A percentile compares a stretch with the other conserved stretches of the same genome.
Conservation (phyloP, 2,329 filamentous ascomycete species). For the Pseudocercospora cruenta region DNA sequence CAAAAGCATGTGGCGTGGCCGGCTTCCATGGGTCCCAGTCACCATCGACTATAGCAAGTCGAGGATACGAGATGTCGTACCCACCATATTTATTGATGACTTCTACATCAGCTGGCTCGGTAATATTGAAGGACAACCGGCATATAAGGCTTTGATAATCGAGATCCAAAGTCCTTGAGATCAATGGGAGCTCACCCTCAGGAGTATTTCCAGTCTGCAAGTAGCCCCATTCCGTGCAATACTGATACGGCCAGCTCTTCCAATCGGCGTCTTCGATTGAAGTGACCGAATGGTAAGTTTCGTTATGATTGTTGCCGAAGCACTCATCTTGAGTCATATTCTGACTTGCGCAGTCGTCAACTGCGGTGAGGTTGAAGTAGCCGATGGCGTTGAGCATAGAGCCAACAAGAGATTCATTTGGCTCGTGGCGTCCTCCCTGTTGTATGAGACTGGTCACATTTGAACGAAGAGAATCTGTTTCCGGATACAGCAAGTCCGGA, state of each 20-base stretch:
- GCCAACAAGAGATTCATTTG: conserved; percentile 51
- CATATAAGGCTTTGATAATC: conserved; percentile 67
- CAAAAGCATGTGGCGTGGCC: conserved; percentile 71
- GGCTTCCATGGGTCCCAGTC: conserved; percentile 79
- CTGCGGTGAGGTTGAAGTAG: conserved; percentile 53
- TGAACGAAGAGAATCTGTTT: conserved; percentile 42
- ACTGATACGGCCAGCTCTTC: conserved; percentile 47
- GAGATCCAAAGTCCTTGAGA: conserved; percentile 71
- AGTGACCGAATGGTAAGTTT: conserved; percentile 35
- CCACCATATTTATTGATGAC: conserved; percentile 77
- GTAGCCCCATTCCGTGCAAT: conserved; percentile 72
- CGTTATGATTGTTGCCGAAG: conserved; percentile 53
- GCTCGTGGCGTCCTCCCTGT: conserved; percentile 50
- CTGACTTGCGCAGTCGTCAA: conserved; percentile 43
- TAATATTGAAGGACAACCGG: conserved; percentile 70
- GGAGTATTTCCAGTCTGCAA: conserved; percentile 75
- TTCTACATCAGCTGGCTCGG: conserved; percentile 62
- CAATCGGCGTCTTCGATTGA: conserved; percentile 19
- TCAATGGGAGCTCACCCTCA: conserved; percentile 63
- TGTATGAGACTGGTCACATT: conserved; percentile 51
- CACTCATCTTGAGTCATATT: conserved; percentile 54
- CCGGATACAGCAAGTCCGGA: conserved; percentile 48
- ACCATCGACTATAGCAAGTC: conserved; percentile 77
- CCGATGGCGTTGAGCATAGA: conserved; percentile 61
- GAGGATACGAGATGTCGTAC: conserved; percentile 69